Conservation (phyloP, 1,284 basidiomycete species). For the Inonotus hispidus region DNA sequence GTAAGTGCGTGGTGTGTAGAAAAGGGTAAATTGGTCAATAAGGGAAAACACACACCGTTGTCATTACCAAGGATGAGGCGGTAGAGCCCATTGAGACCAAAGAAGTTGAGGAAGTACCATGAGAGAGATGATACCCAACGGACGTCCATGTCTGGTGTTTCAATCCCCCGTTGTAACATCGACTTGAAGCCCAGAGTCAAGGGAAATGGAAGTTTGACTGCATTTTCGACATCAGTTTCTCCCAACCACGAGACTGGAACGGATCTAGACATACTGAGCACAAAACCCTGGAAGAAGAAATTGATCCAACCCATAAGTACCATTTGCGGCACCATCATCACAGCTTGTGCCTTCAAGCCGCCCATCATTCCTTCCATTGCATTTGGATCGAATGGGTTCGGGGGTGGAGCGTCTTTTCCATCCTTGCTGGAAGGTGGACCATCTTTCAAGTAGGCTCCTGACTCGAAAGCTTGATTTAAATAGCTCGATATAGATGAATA, state of each 20-base stretch:
- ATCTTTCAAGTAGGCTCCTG: constrained; percentile 82
- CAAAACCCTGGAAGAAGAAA: constrained; percentile 98
- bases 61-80: constrained; percentile 88
- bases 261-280: constrained; percentile 71
- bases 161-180: constrained; percentile 96
- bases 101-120: constrained; percentile 99
- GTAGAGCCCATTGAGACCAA: constrained; percentile 95
- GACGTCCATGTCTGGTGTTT: constrained; percentile 96
- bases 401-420: constrained; percentile 47
- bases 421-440: constrained; percentile 56
- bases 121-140: constrained; percentile 98
- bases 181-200: constrained; percentile 96
- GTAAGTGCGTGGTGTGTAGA: not conserved
- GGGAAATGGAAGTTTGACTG: constrained; percentile 96
- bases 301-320: constrained; percentile 99
- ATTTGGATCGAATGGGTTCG: constrained; percentile 82
- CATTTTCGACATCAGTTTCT: not conserved
- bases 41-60: constrained; percentile 58
- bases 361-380: constrained; percentile 99
- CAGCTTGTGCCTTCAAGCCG: constrained; percentile 98
- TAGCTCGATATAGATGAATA: constrained; percentile 74
- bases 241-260: not conserved
- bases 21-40: not conserved
- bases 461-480: constrained; percentile 64
- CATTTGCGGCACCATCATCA: constrained; percentile 98